These are phyloP conservation scores for Polytrichum formosum DNA, from an alignment of 225 moss, liverwort and hornwort species.

Conservation along the genomic window DNA sequence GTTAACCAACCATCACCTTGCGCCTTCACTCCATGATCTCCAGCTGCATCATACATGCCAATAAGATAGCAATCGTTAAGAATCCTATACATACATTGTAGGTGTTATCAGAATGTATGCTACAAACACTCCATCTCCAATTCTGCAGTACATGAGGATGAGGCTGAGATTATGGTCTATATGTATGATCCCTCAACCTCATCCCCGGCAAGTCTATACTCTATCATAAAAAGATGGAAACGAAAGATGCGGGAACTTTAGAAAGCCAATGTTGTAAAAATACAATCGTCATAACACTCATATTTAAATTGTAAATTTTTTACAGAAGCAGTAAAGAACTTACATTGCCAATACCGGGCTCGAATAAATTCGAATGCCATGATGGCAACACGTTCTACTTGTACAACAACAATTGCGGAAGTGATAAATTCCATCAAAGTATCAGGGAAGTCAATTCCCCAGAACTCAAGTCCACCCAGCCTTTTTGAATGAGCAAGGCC, in stretches of 20 bases:
- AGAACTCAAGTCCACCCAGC: constrained; percentile 50
- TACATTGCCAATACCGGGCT: constrained; percentile 57
- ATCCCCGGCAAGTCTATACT: background rate
- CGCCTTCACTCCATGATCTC: constrained; percentile 91
- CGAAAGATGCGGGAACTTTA: no score
- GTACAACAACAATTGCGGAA: constrained; percentile 51
- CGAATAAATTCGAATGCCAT: constrained; percentile 70
- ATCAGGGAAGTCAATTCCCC: constrained; percentile 68
- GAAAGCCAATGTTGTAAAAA: no score
- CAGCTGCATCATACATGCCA: constrained; percentile 31
- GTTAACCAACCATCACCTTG: constrained; percentile 81
- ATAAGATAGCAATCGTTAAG: no score
- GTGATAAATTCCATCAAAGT: constrained; percentile 63
- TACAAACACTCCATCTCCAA: no score
- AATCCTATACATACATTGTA: no score
- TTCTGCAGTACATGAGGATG: no score
- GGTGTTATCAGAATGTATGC: no score
- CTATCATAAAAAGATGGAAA: background rate
- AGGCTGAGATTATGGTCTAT: no score
- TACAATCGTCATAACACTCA: no score
- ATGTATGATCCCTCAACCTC: no score
- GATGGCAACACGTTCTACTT: constrained; percentile 71
- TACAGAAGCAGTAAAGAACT: constrained; percentile 5
- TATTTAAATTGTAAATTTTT: background rate
- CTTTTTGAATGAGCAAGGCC: constrained; percentile 31